Evolutionary conservation across 495 filamentous ascomycete species (phyloP).

Genomic region (Terfezia boudieri): DNA sequence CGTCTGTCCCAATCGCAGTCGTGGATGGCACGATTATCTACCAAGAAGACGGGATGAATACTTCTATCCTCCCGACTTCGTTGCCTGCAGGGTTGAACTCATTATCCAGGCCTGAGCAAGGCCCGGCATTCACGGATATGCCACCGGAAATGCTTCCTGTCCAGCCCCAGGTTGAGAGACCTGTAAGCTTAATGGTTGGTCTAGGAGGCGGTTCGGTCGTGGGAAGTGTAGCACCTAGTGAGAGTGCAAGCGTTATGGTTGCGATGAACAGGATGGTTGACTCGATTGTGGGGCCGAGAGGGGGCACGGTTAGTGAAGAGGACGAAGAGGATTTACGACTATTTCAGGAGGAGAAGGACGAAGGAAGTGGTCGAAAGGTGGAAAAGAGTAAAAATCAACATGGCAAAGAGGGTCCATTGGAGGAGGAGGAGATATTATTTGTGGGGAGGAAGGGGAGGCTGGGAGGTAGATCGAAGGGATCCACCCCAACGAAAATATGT

Average conservation of each 20-base stretch:
- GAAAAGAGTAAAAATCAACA: not conserved
- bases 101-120: not conserved
- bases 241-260: constrained; percentile 1
- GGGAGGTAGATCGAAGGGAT: not conserved
- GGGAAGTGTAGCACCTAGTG: not conserved
- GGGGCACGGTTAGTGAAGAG: constrained; percentile 9
- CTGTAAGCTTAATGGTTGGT: not conserved
- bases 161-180: not conserved
- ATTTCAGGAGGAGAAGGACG: not conserved
- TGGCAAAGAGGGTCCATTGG: not conserved
- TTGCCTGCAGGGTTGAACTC: not conserved
- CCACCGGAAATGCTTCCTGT: not conserved
- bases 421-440: constrained; percentile 19
- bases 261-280: constrained; percentile 42
- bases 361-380: not conserved
- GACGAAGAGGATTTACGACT: constrained; percentile 1
- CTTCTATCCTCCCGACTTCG: not conserved
- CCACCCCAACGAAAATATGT: not conserved
- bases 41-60: constrained; percentile 4
- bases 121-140: not conserved
- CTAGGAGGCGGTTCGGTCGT: not conserved
- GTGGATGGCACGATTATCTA: constrained; percentile 28
- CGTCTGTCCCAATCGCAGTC: constrained; percentile 19
- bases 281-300: constrained; percentile 32
- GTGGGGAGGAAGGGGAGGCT: constrained; percentile 9